phyloP scores from a whole-genome alignment of 31 red algal species.

The Asparagopsis taxiformis region DNA sequence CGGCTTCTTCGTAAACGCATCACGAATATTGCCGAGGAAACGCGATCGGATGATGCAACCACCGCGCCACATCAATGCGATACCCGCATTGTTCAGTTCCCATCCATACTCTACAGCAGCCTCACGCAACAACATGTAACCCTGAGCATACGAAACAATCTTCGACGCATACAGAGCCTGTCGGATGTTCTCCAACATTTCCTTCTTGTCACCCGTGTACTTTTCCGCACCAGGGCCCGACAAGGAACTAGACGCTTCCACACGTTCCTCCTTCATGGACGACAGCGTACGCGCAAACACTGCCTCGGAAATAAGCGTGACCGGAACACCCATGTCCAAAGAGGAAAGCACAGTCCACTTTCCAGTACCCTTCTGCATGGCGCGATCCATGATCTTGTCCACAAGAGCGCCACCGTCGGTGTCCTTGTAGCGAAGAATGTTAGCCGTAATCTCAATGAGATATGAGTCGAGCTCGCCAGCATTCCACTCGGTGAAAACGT shows the following conservation, averaged over 20 bases:
- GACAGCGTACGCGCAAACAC: conserved; percentile 85
- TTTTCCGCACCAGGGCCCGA: conserved; percentile 25
- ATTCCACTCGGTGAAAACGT: conserved; percentile 78
- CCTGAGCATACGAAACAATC: conserved; percentile 83
- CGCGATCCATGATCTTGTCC: conserved; percentile 69
- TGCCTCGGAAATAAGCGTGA: conserved; percentile 80
- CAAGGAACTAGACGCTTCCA: conserved; percentile 46
- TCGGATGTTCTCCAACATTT: conserved; percentile 46
- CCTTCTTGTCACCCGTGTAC: conserved; percentile 10
- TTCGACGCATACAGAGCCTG: conserved; percentile 88
- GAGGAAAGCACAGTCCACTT: conserved; percentile 84
- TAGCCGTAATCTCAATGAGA: conserved; percentile 83
- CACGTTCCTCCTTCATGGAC: conserved; percentile 74
- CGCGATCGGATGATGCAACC: conserved; percentile 89
- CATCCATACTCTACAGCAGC: conserved; percentile 67
- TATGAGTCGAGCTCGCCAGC: conserved; percentile 49
- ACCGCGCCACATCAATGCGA: conserved; percentile 90
- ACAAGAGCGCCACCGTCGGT: conserved; percentile 47
- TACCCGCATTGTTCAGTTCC: conserved; percentile 81
- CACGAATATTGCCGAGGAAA: conserved; percentile 82
- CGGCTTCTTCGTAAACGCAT: conserved; percentile 53
- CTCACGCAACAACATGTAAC: conserved; percentile 77
- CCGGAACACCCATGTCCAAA: conserved; percentile 62
- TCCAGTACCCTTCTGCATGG: conserved; percentile 87
- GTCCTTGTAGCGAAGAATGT: conserved; percentile 79